Evolutionary conservation across 1,139 yeast genomes (phyloP), one percentile per base, ranked within the genome.

Genomic region (Oligophagozyma castellii): DNA sequence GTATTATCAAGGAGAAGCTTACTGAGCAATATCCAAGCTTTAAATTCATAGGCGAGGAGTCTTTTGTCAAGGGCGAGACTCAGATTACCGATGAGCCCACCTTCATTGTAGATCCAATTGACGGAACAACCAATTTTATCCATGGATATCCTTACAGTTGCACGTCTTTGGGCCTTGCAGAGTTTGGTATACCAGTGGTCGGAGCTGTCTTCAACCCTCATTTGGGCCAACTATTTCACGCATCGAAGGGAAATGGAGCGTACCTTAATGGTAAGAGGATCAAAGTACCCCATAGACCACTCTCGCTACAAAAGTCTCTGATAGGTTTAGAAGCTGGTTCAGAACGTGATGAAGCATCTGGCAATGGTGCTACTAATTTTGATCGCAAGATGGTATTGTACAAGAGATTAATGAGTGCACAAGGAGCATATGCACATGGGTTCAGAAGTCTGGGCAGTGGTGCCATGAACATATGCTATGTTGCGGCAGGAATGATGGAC

Each of bases 161-260:
- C 46, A 67, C 67, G 26, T 70, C 76, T 1, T 44, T 70, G 14
- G 77, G 77, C 0, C 59, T 70, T 33, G 58, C 73, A 2, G 47
- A 65, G 13, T 47, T 56, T 38, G 57, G 59, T 28, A 47, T 48
- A 30, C 65, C 76, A 3, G 65, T 58, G 1, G 70, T 70, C n/a
- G 77, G 77, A 16, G 76, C 68, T n/a, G 65, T 70, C 12, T 69
- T 58, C 44, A 69, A 68, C 42, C 77, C 77, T 3, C 67, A 66
- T 38, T 42, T 65, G 42, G 54, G 67, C 37, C 58, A 60, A 31
- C 40, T 69, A 37, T 70, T 59, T 53, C 59, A 63, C 24, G 77
- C 67, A 3, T 60, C 68, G 22, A 59, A 57, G 35, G 74, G 73
- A 4, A 50, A 59, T 26, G 77, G 77, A 22, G 64, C 75, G 0